These are phyloP conservation scores for Pseudoturritis turrita DNA, from an alignment of 345 rosid species.

Conservation along the genomic window DNA sequence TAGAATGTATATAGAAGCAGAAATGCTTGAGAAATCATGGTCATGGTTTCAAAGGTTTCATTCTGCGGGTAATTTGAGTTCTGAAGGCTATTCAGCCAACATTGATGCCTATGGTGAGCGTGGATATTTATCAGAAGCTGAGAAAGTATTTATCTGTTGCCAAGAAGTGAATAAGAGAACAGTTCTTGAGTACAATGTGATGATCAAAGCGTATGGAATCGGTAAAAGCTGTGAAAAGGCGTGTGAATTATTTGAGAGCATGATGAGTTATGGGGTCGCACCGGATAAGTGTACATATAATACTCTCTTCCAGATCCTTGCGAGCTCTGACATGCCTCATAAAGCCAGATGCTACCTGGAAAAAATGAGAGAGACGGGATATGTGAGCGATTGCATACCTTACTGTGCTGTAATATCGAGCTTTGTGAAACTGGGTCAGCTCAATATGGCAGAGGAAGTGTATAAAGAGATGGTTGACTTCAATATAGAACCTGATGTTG, in stretches of 20 bases:
- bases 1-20: slow-evolving; percentile 77
- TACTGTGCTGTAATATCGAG: slow-evolving; percentile 79
- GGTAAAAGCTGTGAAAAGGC: slow-evolving; percentile 53
- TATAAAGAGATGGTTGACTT: slow-evolving; percentile 58
- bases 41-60: slow-evolving; percentile 80
- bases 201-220: slow-evolving; percentile 85
- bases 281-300: slow-evolving; percentile 72
- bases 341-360: slow-evolving; percentile 50
- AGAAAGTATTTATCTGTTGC: slow-evolving; percentile 56
- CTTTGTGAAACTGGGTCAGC: slow-evolving; percentile 60
- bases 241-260: slow-evolving; percentile 67
- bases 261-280: slow-evolving; percentile 52
- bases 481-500: slow-evolving; percentile 55
- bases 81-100: slow-evolving; percentile 77
- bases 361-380: slow-evolving; percentile 66
- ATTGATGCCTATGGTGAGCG: slow-evolving; percentile 82
- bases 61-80: slow-evolving; percentile 55
- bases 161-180: slow-evolving; percentile 49
- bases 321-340: slow-evolving; percentile 53
- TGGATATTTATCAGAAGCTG: slow-evolving; percentile 57
- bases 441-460: slow-evolving; percentile 60
- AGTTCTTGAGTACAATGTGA: slow-evolving; percentile 72
- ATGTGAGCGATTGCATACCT: slow-evolving; percentile 65
- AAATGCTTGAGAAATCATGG: slow-evolving; percentile 78
- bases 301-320: slow-evolving; percentile 66